These are phyloP conservation scores for Megacollybia marginata DNA, from an alignment of 768 basidiomycete genomes.

Conservation along the genomic window DNA sequence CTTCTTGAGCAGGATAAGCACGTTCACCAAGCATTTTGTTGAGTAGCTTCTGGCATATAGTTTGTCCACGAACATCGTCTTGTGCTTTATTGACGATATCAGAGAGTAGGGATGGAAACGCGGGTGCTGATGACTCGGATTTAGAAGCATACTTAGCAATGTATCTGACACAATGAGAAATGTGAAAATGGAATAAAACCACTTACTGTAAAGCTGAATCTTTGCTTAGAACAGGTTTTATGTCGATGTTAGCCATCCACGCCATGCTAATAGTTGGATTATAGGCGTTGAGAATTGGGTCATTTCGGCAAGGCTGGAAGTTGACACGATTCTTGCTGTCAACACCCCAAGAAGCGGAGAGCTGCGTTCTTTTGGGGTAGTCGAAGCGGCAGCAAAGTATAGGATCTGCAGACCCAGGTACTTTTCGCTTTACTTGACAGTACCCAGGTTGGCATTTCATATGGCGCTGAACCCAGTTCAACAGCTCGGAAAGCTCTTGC, in stretches of 20 bases:
- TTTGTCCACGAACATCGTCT: neutral
- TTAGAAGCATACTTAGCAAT: neutral
- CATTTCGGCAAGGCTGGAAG: slow-evolving; percentile 11
- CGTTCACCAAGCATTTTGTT: slow-evolving; percentile 13
- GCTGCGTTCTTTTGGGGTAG: slow-evolving; percentile 2
- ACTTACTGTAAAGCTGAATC: slow-evolving; percentile 10
- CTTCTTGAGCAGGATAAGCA: slow-evolving; percentile 14
- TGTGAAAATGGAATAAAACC: neutral
- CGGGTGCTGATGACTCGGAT: neutral
- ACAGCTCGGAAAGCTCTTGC: slow-evolving; percentile 15
- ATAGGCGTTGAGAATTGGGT: slow-evolving; percentile 12
- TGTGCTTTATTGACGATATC: neutral
- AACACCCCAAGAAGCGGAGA: neutral
- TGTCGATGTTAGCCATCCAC: slow-evolving; percentile 18
- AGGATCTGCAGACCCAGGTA: slow-evolving; percentile 6
- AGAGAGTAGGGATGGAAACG: neutral
- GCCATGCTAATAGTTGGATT: slow-evolving; percentile 12
- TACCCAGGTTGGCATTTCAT: slow-evolving; percentile 17
- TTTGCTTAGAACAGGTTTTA: slow-evolving; percentile 12
- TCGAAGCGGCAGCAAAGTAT: slow-evolving; percentile 13
- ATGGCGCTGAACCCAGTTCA: slow-evolving; percentile 16
- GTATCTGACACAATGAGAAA: neutral
- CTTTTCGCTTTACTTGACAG: slow-evolving; percentile 14
- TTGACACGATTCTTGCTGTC: slow-evolving; percentile 7
- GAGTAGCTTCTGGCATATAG: slow-evolving; percentile 13